A percentile compares a stretch with the other conserved stretches of the same genome.
Evolutionary conservation across 768 basidiomycete genomes (phyloP).

Genomic region (Leccinum pellstonianum): DNA sequence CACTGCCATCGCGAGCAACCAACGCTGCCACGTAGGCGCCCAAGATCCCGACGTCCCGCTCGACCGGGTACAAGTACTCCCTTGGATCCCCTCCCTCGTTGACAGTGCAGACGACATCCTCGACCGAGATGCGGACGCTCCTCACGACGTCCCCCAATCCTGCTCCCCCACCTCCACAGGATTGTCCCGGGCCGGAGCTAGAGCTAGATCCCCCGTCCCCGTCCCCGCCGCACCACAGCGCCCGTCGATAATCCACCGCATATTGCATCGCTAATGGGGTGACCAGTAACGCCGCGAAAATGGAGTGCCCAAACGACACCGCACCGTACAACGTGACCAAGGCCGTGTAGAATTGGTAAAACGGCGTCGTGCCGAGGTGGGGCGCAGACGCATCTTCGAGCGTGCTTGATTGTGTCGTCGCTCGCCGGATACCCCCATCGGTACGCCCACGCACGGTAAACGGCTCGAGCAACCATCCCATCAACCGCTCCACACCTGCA

Average conservation of each 20-base stretch:
- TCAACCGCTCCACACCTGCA: slow-evolving; percentile 51
- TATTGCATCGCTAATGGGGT: slow-evolving; percentile 77
- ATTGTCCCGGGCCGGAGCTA: not conserved
- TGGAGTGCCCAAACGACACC: slow-evolving; percentile 79
- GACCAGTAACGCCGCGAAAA: slow-evolving; percentile 74
- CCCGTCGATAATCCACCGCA: slow-evolving; percentile 77
- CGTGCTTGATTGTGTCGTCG: slow-evolving; percentile 13
- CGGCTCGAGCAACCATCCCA: slow-evolving; percentile 58
- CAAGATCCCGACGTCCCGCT: slow-evolving; percentile 59
- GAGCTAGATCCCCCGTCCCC: not conserved
- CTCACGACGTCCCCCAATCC: slow-evolving; percentile 37
- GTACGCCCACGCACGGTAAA: slow-evolving; percentile 37
- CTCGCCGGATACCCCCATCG: not conserved
- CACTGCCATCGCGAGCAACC: slow-evolving; percentile 31
- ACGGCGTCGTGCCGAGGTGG: slow-evolving; percentile 70
- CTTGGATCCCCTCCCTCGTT: slow-evolving; percentile 36
- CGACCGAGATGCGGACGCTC: slow-evolving; percentile 52
- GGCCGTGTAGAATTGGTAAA: slow-evolving; percentile 93
- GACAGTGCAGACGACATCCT: slow-evolving; percentile 43
- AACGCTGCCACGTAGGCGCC: slow-evolving; percentile 58
- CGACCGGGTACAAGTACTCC: slow-evolving; percentile 72
- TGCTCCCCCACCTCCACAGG: not conserved
- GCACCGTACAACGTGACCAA: slow-evolving; percentile 88
- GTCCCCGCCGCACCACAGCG: slow-evolving; percentile 78
- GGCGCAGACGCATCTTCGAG: slow-evolving; percentile 55